Percentiles rank a stretch among this genome's conserved stretches.
Conservation (phyloP, 176 grass and related monocot genomes). For the Chrysopogon serrulatus region DNA sequence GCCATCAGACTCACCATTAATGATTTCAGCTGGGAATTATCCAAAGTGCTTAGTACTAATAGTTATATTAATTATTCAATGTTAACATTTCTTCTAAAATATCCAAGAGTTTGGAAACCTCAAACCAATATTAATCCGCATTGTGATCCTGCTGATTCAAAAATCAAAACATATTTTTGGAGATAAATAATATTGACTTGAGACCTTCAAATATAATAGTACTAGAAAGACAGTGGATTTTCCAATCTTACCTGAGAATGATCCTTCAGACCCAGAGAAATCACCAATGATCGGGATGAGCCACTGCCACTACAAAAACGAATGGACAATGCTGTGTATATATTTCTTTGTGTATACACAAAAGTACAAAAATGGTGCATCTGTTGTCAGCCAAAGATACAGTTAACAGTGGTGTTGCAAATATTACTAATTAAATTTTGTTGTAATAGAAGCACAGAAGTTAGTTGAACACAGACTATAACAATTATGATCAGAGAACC, state of each 20-base stretch:
- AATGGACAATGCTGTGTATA: not conserved
- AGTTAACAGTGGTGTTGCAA: not conserved
- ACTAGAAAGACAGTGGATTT: not conserved
- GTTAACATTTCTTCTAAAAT: not conserved
- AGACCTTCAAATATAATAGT: not conserved
- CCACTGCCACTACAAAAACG: slow-evolving; percentile 45
- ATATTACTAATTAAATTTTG: not conserved
- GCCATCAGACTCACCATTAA: not conserved
- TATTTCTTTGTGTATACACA: not conserved
- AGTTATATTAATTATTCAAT: not conserved
- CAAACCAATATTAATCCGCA: slow-evolving; percentile 1
- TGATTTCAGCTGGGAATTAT: not conserved
- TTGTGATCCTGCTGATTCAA: not conserved
- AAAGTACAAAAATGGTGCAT: not conserved
- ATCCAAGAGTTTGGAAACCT: not conserved
- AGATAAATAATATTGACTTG: not conserved
- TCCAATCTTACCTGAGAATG: slow-evolving; percentile 68
- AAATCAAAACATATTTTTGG: not conserved
- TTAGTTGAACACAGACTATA: not conserved
- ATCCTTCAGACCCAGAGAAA: slow-evolving; percentile 92
- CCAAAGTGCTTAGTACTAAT: not conserved
- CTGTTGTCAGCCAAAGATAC: not conserved
- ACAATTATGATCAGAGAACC: not conserved
- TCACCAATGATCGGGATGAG: slow-evolving; percentile 61
- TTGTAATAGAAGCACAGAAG: not conserved